Evolutionary conservation across 1,139 yeast species (phyloP).

Genomic region (Nakaseomyces kungkrabaensis): DNA sequence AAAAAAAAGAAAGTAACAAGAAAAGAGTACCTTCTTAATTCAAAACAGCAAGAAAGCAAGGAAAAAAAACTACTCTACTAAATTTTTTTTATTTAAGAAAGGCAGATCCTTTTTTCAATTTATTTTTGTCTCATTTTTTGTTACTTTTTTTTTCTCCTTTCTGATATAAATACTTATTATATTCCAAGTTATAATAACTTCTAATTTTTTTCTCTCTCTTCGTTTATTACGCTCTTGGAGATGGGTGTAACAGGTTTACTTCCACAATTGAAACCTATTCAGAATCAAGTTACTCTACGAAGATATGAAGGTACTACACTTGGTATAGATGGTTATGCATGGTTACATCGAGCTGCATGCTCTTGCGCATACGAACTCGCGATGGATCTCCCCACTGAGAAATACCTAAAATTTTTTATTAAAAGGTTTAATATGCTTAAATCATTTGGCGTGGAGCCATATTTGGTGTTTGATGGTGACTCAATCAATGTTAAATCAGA

Average conservation of each 20-base stretch:
- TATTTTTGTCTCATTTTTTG: too few relatives aligned
- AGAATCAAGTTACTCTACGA: conserved; percentile 46
- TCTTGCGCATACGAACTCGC: conserved; percentile 82
- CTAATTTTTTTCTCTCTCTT: conserved; percentile 16
- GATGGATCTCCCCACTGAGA: conserved; percentile 56
- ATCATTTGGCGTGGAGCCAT: conserved; percentile 66
- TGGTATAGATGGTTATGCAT: conserved; percentile 92
- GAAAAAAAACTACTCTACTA: too few relatives aligned
- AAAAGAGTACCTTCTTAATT: too few relatives aligned
- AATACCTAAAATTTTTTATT: conserved; percentile 49
- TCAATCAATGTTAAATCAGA: conserved; percentile 66
- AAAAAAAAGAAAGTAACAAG: too few relatives aligned
- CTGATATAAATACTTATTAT: too few relatives aligned
- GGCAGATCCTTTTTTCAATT: too few relatives aligned
- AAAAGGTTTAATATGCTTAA: conserved; percentile 58
- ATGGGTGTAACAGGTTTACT: conserved; percentile 82
- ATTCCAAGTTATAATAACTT: too few relatives aligned
- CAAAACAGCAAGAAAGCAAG: too few relatives aligned
- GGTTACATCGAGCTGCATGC: conserved; percentile 85
- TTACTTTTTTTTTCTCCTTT: too few relatives aligned
- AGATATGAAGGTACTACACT: conserved; percentile 64
- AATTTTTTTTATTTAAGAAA: too few relatives aligned
- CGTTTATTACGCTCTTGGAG: neutral
- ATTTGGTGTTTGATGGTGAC: conserved; percentile 91
- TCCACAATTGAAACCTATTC: conserved; percentile 65